Evolutionary conservation across 163 green algal species (phyloP).

Genomic region (Chloromonas sp.): DNA sequence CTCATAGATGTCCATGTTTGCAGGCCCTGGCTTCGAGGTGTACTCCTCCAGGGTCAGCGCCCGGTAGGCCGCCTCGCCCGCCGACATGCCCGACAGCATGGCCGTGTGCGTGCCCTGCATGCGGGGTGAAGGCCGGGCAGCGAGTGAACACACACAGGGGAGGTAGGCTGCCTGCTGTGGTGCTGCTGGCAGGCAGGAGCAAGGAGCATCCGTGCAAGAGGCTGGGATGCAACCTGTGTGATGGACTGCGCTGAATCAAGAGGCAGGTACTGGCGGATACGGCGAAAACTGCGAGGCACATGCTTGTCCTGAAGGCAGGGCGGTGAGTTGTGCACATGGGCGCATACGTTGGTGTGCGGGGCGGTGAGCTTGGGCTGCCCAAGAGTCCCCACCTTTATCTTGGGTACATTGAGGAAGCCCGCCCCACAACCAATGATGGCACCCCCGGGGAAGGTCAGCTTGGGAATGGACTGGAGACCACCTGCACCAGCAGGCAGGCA

Average conservation of each 20-base stretch:
- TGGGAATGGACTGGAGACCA: conserved; percentile 81
- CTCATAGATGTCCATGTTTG: conserved; percentile 62
- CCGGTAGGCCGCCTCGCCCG: conserved; percentile 67
- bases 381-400: conserved; percentile 66
- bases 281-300: too few species aligned
- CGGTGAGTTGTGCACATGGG: too few species aligned
- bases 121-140: conserved; percentile 10
- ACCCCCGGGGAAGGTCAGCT: conserved; percentile 80
- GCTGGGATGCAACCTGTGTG: too few species aligned
- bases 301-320: too few species aligned
- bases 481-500: conserved; percentile 25
- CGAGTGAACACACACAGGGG: not conserved
- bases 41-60: conserved; percentile 21
- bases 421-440: conserved; percentile 82
- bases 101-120: conserved; percentile 90
- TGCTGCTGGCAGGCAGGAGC: too few species aligned
- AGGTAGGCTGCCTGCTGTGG: too few species aligned
- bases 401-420: conserved; percentile 89
- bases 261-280: too few species aligned
- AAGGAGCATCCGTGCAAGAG: too few species aligned
- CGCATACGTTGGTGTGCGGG: too few species aligned
- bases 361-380: too few species aligned
- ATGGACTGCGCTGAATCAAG: too few species aligned
- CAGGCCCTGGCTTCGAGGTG: conserved; percentile 14
- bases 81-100: conserved; percentile 89